Conservation (phyloP, 352 stramenopile species). For the Pythium sukuiense region DNA sequence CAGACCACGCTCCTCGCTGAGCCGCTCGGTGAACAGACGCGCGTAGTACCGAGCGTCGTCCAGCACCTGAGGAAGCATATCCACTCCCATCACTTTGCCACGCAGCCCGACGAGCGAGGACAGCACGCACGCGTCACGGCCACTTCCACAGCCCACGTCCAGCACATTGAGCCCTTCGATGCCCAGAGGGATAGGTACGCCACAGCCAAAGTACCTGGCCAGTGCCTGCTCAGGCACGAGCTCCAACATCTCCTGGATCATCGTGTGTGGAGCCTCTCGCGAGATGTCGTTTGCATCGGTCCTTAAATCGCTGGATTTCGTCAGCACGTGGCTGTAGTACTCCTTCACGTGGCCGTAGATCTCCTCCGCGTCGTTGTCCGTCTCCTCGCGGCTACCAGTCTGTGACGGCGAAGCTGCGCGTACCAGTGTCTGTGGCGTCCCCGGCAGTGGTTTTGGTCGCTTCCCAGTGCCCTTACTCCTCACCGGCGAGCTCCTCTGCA, state of each 20-base stretch:
- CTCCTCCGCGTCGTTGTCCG: background rate
- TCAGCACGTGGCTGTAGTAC: conserved; percentile 38
- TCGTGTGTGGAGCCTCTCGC: conserved; percentile 4
- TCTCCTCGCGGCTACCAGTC: background rate
- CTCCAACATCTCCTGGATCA: conserved; percentile 46
- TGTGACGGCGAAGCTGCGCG: background rate
- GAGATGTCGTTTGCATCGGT: conserved; percentile 73
- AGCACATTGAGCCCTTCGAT: conserved; percentile 58
- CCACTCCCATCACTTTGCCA: conserved; percentile 82
- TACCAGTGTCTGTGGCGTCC: background rate
- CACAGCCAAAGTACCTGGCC: conserved; percentile 80
- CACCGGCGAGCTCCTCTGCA: too few species aligned
- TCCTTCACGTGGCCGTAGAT: conserved; percentile 28
- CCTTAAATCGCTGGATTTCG: conserved; percentile 55
- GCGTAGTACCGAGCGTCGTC: conserved; percentile 54
- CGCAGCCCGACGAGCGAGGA: conserved; percentile 70
- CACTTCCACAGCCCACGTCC: conserved; percentile 85
- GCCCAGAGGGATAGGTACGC: conserved; percentile 66
- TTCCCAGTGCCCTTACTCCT: background rate
- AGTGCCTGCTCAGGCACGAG: conserved; percentile 63
- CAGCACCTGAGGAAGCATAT: conserved; percentile 89
- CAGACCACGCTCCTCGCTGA: conserved; percentile 67
- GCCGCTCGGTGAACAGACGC: conserved; percentile 69
- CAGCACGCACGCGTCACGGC: conserved; percentile 86
- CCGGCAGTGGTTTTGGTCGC: background rate